These are phyloP conservation scores for Alliaria petiolata DNA, from an alignment of 345 rosid species.

Conservation along the genomic window DNA sequence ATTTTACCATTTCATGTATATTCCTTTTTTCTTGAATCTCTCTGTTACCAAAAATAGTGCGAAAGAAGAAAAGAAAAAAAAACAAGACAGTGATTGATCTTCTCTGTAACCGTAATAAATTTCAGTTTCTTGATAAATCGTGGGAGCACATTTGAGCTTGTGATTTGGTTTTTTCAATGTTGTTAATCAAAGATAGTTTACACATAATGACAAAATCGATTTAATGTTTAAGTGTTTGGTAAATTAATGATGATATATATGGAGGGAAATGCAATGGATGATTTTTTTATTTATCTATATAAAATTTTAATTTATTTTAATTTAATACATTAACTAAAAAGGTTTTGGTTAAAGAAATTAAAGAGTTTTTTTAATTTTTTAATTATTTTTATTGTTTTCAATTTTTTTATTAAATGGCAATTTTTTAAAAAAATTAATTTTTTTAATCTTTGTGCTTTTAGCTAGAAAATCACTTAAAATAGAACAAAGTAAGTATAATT, in stretches of 20 bases:
- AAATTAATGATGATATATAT: constrained; percentile 11
- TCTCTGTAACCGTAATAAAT: constrained; percentile 26
- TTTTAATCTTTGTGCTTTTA: too few relatives aligned
- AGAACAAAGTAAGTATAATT: not conserved
- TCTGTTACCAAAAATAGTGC: constrained; percentile 9
- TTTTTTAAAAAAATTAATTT: too few relatives aligned
- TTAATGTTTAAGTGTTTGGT: constrained; percentile 17
- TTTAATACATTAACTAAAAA: too few relatives aligned
- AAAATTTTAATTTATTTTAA: too few relatives aligned
- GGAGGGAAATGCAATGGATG: constrained; percentile 16
- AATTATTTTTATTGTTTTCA: too few relatives aligned
- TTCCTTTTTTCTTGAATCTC: constrained; percentile 7
- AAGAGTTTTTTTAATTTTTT: too few relatives aligned
- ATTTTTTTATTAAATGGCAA: too few relatives aligned
- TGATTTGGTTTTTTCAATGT: not conserved
- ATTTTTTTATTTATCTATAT: too few relatives aligned
- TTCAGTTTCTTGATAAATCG: constrained; percentile 17
- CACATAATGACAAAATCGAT: not conserved
- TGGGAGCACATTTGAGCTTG: constrained; percentile 14
- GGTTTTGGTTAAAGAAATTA: too few relatives aligned
- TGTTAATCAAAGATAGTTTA: not conserved
- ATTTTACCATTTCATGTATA: constrained; percentile 21
- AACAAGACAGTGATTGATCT: constrained; percentile 19
- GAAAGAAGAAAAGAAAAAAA: not conserved
- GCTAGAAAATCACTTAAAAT: too few relatives aligned